Percentiles rank a stretch among this genome's conserved stretches.
Conservation (phyloP, 208 protist species). For the Acanthamoeba triangularis region DNA sequence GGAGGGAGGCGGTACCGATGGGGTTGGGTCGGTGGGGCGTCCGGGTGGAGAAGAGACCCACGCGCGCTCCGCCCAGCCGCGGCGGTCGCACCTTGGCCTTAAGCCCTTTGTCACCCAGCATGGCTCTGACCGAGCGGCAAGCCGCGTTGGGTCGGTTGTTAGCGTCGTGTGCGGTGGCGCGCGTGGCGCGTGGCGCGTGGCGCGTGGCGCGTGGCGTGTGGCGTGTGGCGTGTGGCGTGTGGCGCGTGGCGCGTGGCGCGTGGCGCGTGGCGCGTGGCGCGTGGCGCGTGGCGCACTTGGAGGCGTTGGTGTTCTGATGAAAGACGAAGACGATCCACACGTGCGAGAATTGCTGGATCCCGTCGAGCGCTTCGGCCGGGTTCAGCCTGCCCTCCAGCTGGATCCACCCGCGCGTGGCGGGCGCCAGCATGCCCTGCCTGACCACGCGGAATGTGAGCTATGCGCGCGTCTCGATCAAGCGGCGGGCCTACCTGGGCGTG, state of each 20-base stretch:
- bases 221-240: background rate
- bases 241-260: background rate
- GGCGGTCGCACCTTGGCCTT: conserved; percentile 85
- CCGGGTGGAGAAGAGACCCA: conserved; percentile 89
- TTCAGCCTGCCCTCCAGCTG: conserved; percentile 77
- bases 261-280: background rate
- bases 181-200: no score
- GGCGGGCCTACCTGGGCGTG: background rate
- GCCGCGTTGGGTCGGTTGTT: no score
- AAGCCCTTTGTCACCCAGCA: background rate
- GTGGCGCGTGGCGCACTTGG: background rate
- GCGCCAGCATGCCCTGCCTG: conserved; percentile 82
- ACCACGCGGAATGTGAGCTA: background rate
- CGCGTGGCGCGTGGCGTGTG: background rate
- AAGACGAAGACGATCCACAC: conserved; percentile 90
- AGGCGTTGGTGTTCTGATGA: conserved; percentile 88
- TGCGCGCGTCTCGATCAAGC: no score
- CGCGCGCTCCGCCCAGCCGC: conserved; percentile 81
- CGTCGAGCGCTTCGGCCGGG: conserved; percentile 83
- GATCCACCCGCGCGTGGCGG: conserved; percentile 75
- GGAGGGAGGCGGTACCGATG: conserved; percentile 81
- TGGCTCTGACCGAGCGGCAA: background rate
- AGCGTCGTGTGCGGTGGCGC: background rate
- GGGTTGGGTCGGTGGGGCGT: conserved; percentile 89
- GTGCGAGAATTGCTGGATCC: conserved; percentile 87